Base-by-base conservation (phyloP, 2,329 filamentous ascomycete genomes). In the Colletotrichum scovillei region DNA sequence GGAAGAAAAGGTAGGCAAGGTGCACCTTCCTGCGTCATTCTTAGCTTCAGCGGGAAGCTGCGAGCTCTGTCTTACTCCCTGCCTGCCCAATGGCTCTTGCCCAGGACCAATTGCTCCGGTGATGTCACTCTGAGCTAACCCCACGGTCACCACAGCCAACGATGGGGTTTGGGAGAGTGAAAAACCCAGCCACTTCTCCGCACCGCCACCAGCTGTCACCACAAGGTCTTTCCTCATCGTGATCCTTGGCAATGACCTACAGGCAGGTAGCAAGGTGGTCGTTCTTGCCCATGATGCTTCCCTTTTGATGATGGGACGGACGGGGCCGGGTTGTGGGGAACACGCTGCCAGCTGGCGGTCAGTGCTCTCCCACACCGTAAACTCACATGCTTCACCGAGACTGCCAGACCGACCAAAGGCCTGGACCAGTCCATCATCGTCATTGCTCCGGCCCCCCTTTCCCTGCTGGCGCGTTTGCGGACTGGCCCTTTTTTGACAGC, bases 71-170 rank as follows among this genome's bases (percentile, higher is more conserved):
- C 66, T 42, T 38, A n/a, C 53, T 38, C 26, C 49, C 16, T 56
- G 32, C 28, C 57, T 42, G 58, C 49, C 24, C 28, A 22, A 22
- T 22, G 35, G 52, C 35, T 42, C 53, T 49, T 46, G 60, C 16
- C 53, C 22, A 75, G 75, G 75, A 76, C 63, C 71, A 71, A 75
- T 62, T 63, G 75, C 75, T 76, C 75, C 75, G 75, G 74, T 76
- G 75, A 76, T 75, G 75, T 76, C 75, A 76, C 75, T 57, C 63
- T 73, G 73, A 59, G 57, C 68, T 35, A 72, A 67, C 59, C 22
- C 22, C 58, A 59, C 38, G 42, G 24, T 24, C 42, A 49, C 28
- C 58, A 59, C 38, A 58, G 16, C 14, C 42, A 49, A 11, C 19
- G 19, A 49, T 49, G 42, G 42, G 19, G 42, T n/a, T 11, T 16